Evolutionary conservation across 352 stramenopile genomes (phyloP).

Genomic region (Globisporangium rhizosaccharum): DNA sequence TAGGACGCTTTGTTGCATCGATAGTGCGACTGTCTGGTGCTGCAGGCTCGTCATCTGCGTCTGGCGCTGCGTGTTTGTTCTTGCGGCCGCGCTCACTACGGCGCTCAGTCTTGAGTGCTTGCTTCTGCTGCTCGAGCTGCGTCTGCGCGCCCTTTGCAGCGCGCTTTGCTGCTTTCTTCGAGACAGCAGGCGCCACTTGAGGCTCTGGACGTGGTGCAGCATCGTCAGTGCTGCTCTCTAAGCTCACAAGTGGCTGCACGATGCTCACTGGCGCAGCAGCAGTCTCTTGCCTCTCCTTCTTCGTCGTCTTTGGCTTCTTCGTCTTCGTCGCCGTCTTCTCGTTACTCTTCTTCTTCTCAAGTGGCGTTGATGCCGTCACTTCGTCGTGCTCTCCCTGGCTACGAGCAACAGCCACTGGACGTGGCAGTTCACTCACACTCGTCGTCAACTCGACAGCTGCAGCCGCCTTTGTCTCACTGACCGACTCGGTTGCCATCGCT

Average conservation of each 20-base stretch:
- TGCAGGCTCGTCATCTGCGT: neutral
- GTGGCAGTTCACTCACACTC: too few relatives aligned
- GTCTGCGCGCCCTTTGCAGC: slow-evolving; percentile 2
- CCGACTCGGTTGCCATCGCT: neutral
- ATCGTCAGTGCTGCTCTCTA: neutral
- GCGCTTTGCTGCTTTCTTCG: neutral
- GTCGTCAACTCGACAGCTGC: neutral
- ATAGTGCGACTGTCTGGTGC: neutral
- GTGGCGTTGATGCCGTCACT: neutral
- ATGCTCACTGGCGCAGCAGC: neutral
- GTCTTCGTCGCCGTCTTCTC: neutral
- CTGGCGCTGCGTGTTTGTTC: slow-evolving; percentile 16
- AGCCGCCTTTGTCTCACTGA: neutral
- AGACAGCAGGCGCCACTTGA: neutral
- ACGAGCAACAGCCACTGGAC: too few relatives aligned
- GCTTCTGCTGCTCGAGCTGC: neutral
- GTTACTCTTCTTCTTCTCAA: neutral
- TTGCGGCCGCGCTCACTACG: neutral
- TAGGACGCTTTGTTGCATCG: neutral
- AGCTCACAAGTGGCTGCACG: too few relatives aligned
- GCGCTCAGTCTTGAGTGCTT: neutral
- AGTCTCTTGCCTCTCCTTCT: slow-evolving; percentile 17
- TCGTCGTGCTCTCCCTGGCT: neutral
- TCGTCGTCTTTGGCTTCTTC: slow-evolving; percentile 16
- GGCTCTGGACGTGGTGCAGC: neutral